phyloP scores from a whole-genome alignment of 176 grass and related monocot species.

The Pharus latifolius region DNA sequence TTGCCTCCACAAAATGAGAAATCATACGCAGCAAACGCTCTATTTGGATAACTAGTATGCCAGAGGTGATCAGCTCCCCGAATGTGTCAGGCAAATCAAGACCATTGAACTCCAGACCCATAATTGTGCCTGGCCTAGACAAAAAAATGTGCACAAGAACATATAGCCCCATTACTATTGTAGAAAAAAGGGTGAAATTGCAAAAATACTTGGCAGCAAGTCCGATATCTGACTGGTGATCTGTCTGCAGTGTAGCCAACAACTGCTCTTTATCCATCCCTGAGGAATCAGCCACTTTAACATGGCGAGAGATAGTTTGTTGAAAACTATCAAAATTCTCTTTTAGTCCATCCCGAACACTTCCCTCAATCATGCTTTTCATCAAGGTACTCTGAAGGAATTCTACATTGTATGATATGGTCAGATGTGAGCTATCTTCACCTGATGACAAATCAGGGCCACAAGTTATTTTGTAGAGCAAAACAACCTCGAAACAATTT shows the following conservation, averaged over 20 bases:
- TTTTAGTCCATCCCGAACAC: slow-evolving; percentile 55
- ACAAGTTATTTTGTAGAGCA: slow-evolving; percentile 73
- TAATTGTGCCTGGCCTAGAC: slow-evolving; percentile 25
- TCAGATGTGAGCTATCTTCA: slow-evolving; percentile 45
- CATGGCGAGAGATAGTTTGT: slow-evolving; percentile 40
- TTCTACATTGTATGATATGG: slow-evolving; percentile 61
- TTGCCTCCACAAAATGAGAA: slow-evolving; percentile 72
- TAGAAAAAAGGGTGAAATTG: slow-evolving; percentile 54
- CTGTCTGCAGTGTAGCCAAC: slow-evolving; percentile 53
- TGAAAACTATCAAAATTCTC: slow-evolving; percentile 70
- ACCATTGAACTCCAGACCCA: slow-evolving; percentile 66
- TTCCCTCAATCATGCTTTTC: slow-evolving; percentile 72
- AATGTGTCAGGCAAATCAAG: slow-evolving; percentile 83
- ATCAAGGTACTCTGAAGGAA: slow-evolving; percentile 76
- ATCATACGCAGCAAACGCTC: slow-evolving; percentile 49
- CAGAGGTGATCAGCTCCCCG: slow-evolving; percentile 55
- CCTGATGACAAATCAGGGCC: slow-evolving; percentile 24
- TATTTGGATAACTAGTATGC: slow-evolving; percentile 64
- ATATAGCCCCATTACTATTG: slow-evolving; percentile 47
- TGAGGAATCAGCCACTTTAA: slow-evolving; percentile 36
- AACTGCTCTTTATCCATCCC: slow-evolving; percentile 68
- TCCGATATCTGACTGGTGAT: slow-evolving; percentile 42
- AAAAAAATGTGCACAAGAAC: slow-evolving; percentile 71
- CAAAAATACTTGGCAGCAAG: slow-evolving; percentile 71
- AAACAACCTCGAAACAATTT: slow-evolving; percentile 67